Evolutionary conservation across 2,329 filamentous ascomycete genomes (phyloP).

Genomic region (Colletotrichum sidae): DNA sequence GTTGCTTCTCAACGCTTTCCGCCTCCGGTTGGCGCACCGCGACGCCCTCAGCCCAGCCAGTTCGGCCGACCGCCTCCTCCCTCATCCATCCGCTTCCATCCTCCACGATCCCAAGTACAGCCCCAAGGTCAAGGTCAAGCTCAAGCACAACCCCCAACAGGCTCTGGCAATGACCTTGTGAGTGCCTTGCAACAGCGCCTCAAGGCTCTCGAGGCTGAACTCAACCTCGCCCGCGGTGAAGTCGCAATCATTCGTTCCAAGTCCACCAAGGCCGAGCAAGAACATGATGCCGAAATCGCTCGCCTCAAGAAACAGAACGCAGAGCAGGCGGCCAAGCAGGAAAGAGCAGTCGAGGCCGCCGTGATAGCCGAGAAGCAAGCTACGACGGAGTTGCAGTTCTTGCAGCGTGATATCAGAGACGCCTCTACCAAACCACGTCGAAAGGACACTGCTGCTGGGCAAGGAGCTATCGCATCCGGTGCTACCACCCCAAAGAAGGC

Average conservation of each 20-base stretch:
- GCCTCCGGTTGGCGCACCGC: slow-evolving; percentile 43
- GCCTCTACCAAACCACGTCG: slow-evolving; percentile 61
- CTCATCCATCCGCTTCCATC: slow-evolving; percentile 43
- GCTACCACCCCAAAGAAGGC: slow-evolving; percentile 70
- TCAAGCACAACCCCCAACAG: slow-evolving; percentile 30
- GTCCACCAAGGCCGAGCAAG: slow-evolving; percentile 69
- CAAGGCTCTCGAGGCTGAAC: slow-evolving; percentile 64
- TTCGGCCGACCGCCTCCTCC: slow-evolving; percentile 52
- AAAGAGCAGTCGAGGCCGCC: slow-evolving; percentile 73
- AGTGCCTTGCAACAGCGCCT: slow-evolving; percentile 64
- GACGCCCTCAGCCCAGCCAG: slow-evolving; percentile 53
- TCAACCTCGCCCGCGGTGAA: slow-evolving; percentile 76
- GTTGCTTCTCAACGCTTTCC: slow-evolving; percentile 37
- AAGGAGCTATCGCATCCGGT: slow-evolving; percentile 39
- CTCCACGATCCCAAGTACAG: slow-evolving; percentile 48
- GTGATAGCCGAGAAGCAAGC: slow-evolving; percentile 73
- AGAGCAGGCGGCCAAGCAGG: slow-evolving; percentile 73
- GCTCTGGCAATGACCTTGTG: slow-evolving; percentile 50
- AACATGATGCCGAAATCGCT: slow-evolving; percentile 72
- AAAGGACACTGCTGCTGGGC: slow-evolving; percentile 50
- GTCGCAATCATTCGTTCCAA: slow-evolving; percentile 81
- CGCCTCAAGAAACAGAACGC: slow-evolving; percentile 72
- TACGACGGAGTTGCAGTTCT: slow-evolving; percentile 78
- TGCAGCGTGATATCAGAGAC: slow-evolving; percentile 77
- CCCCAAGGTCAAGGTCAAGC: not conserved